Evolutionary conservation across 2,329 filamentous ascomycete genomes (phyloP).

Genomic region (Fusarium cyanostomum): DNA sequence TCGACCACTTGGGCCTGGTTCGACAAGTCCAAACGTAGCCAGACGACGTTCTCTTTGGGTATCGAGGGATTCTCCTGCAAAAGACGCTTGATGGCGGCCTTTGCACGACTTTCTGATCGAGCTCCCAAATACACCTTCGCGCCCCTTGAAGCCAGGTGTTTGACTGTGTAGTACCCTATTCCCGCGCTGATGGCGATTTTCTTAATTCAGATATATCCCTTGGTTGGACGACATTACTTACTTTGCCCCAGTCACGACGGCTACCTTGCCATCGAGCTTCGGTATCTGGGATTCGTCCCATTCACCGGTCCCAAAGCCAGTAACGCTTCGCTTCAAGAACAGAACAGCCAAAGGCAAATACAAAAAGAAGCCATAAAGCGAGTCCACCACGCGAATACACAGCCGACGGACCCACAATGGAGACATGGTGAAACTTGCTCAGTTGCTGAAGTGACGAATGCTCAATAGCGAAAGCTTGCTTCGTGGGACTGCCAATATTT

Average conservation of each 20-base stretch:
- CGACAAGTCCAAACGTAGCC: background rate
- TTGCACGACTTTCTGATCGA: background rate
- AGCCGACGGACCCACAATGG: too few species aligned
- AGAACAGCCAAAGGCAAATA: too few species aligned
- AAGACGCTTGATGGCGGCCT: background rate
- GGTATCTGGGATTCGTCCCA: too few species aligned
- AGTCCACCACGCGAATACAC: too few species aligned
- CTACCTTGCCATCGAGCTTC: background rate
- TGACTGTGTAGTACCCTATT: background rate
- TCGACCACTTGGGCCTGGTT: background rate
- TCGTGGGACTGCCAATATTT: too few species aligned
- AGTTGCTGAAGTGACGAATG: too few species aligned
- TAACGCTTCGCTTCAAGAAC: too few species aligned
- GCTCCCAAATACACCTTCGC: slow-evolving; percentile 1
- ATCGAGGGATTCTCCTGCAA: background rate
- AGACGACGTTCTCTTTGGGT: background rate
- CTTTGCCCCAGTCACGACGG: slow-evolving; percentile 1
- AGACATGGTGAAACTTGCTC: too few species aligned
- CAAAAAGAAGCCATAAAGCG: too few species aligned
- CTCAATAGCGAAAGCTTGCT: too few species aligned
- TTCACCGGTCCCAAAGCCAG: too few species aligned
- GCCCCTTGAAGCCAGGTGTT: background rate
- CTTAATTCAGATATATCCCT: background rate
- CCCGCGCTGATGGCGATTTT: background rate
- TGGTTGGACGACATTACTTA: background rate